Evolutionary conservation across 768 basidiomycete genomes (phyloP), one percentile per base, ranked within the genome.

Genomic region (Holtermanniella nyarrowii): DNA sequence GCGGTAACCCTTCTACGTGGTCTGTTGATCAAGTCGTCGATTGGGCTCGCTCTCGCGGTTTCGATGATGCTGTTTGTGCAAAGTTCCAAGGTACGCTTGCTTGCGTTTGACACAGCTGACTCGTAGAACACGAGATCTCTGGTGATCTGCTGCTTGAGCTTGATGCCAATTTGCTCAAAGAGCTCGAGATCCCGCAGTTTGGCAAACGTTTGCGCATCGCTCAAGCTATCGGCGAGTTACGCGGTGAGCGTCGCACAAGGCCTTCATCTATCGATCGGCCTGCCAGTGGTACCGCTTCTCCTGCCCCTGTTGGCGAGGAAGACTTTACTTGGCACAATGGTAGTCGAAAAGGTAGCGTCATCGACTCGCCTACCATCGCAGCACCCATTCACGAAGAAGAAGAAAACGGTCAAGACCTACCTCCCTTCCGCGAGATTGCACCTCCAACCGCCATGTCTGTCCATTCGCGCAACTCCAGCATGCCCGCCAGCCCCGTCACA

Each of bases 101-200:
- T 48, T 42, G 24, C 24, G 18, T n/a, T 3, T 58, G 26, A 24
- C 5, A 27, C 7, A 42, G 46, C 60, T 56, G 43, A 62, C 42
- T 23, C 54, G 40, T 67, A 90, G 93, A 97, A 74, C 90, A 99
- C 81, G 95, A 99, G 74, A 97, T 99, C 49, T 87, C 90, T 0
- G 95, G 95, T 18, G 95, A 99, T 61, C 87, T 97, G 26, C 80
- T 99, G 5, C 81, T 97, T 50, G 93, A 95, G 63, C 84, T 97
- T 54, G 89, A 96, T 56, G 80, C 83, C 49, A 85, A 84, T 63
- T 77, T 95, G 14, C 82, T 99, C 61, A 97, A 97, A 74, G 91
- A 97, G 74, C 84, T 99, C 48, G 95, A 90, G 21, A 88, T 99
- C 58, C 75, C 78, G 63, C 89, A 89, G 3, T 95, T 93, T 60